Percentiles rank a stretch among this genome's conserved stretches.
Evolutionary conservation across 1,139 yeast genomes (phyloP).

Genomic region (Citeromyces hawaiiensis): DNA sequence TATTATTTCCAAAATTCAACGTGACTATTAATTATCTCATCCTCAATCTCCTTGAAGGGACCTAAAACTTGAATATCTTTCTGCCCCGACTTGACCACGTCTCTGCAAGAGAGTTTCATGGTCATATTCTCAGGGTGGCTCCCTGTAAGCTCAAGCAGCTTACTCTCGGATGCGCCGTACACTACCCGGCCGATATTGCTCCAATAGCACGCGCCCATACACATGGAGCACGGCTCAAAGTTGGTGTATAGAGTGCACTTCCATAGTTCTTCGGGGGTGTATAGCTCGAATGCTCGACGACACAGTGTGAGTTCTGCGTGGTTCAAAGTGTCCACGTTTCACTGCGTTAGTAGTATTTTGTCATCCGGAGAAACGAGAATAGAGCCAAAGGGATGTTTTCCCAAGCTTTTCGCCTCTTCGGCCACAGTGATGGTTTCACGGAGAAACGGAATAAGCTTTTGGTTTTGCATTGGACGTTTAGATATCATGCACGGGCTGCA

Average conservation of each 20-base stretch:
- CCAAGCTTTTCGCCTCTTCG: slow-evolving; percentile 8
- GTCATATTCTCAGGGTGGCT: slow-evolving; percentile 14
- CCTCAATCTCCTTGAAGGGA: slow-evolving; percentile 10
- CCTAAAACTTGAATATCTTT: slow-evolving; percentile 13
- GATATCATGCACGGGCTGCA: slow-evolving; percentile 2
- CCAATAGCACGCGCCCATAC: slow-evolving; percentile 16
- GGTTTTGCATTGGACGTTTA: slow-evolving; percentile 4
- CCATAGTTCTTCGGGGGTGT: slow-evolving; percentile 12
- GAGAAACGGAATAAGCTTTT: slow-evolving; percentile 6
- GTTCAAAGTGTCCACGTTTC: slow-evolving; percentile 14
- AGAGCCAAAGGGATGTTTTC: slow-evolving; percentile 15
- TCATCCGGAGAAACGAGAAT: slow-evolving; percentile 13
- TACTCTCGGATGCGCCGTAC: slow-evolving; percentile 11
- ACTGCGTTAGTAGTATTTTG: slow-evolving; percentile 11
- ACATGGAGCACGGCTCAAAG: slow-evolving; percentile 16
- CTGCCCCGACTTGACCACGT: slow-evolving; percentile 11
- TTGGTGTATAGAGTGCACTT: slow-evolving; percentile 14
- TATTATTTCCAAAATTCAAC: slow-evolving; percentile 9
- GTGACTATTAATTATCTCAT: slow-evolving; percentile 11
- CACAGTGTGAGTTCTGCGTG: slow-evolving; percentile 15
- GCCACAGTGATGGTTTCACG: slow-evolving; percentile 8
- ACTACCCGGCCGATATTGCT: slow-evolving; percentile 14
- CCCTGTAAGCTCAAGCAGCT: slow-evolving; percentile 11
- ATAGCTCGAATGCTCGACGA: slow-evolving; percentile 9
- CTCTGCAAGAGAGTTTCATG: slow-evolving; percentile 9